Percentiles rank a stretch among this genome's conserved stretches.
Conservation (phyloP, 192 early-diverging fungal genomes). For the Gryganskiella cystojenkinii region DNA sequence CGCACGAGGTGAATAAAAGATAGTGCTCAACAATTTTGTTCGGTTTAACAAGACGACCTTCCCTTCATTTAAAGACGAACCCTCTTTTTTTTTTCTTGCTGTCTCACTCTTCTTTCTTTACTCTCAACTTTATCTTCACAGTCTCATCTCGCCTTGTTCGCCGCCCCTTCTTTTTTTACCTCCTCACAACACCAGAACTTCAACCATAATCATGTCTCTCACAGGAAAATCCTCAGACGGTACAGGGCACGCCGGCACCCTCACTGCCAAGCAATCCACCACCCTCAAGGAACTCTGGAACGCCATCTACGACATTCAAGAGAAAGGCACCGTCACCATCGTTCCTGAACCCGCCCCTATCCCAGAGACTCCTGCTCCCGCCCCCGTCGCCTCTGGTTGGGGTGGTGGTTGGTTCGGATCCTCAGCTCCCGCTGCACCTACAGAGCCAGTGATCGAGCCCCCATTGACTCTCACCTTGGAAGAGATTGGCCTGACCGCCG, state of each 20-base stretch:
- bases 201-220: slow-evolving; percentile 9
- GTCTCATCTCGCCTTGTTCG: background rate
- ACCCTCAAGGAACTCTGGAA: slow-evolving; percentile 41
- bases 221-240: slow-evolving; percentile 31
- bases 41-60: no score
- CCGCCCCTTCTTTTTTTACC: background rate
- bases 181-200: background rate
- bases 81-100: no score
- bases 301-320: slow-evolving; percentile 23
- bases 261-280: slow-evolving; percentile 36
- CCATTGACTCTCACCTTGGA: slow-evolving; percentile 24
- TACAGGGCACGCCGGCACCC: slow-evolving; percentile 41
- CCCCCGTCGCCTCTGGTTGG: slow-evolving; percentile 13
- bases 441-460: slow-evolving; percentile 28
- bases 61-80: no score
- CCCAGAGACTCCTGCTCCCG: background rate
- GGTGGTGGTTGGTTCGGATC: slow-evolving; percentile 35
- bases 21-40: no score
- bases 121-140: background rate
- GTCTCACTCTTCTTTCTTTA: background rate
- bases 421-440: slow-evolving; percentile 16
- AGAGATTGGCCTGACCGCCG: slow-evolving; percentile 24
- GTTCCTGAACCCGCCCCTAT: slow-evolving; percentile 11
- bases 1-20: no score
- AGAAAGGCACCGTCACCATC: slow-evolving; percentile 32